These are phyloP conservation scores for Ophiostoma pallidulum DNA, from an alignment of 2,329 filamentous ascomycete species.

Conservation along the genomic window DNA sequence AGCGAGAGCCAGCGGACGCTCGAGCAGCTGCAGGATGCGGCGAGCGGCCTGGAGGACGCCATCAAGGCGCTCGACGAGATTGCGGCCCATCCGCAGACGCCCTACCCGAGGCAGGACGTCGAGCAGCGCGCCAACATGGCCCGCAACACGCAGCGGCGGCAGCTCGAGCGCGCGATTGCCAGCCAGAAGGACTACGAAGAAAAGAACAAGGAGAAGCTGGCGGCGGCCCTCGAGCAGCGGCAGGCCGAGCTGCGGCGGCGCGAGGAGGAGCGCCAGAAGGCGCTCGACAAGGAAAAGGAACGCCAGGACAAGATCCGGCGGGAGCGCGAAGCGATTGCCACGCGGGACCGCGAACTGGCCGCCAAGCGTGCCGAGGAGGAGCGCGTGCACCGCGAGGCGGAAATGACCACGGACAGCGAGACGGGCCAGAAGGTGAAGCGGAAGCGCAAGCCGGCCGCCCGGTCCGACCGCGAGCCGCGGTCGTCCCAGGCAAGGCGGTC, in stretches of 20 bases:
- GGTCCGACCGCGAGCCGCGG: slow-evolving; percentile 26
- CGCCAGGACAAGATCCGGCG: slow-evolving; percentile 73
- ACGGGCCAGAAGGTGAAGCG: slow-evolving; percentile 73
- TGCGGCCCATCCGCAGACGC: slow-evolving; percentile 55
- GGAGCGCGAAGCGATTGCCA: slow-evolving; percentile 72
- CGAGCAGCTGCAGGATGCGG: slow-evolving; percentile 70
- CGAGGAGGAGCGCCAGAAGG: slow-evolving; percentile 64
- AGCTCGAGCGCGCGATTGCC: slow-evolving; percentile 76
- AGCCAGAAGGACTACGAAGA: slow-evolving; percentile 87
- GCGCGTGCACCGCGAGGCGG: slow-evolving; percentile 57
- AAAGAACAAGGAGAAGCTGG: slow-evolving; percentile 80
- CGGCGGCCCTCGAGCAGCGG: slow-evolving; percentile 67
- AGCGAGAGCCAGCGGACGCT: slow-evolving; percentile 68
- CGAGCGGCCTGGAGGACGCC: slow-evolving; percentile 68
- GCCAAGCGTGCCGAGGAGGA: slow-evolving; percentile 65
- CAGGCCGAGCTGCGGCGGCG: slow-evolving; percentile 70
- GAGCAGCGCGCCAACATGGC: slow-evolving; percentile 97
- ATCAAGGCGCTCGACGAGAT: slow-evolving; percentile 63
- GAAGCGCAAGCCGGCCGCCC: slow-evolving; percentile 52
- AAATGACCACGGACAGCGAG: slow-evolving; percentile 72
- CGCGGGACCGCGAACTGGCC: slow-evolving; percentile 63
- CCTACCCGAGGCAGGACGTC: slow-evolving; percentile 82
- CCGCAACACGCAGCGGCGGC: slow-evolving; percentile 84
- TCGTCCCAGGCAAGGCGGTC: slow-evolving; percentile 18
- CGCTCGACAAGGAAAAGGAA: slow-evolving; percentile 60